Base-by-base conservation (phyloP, 176 grass and related monocot species). In the Tillandsia leiboldiana region DNA sequence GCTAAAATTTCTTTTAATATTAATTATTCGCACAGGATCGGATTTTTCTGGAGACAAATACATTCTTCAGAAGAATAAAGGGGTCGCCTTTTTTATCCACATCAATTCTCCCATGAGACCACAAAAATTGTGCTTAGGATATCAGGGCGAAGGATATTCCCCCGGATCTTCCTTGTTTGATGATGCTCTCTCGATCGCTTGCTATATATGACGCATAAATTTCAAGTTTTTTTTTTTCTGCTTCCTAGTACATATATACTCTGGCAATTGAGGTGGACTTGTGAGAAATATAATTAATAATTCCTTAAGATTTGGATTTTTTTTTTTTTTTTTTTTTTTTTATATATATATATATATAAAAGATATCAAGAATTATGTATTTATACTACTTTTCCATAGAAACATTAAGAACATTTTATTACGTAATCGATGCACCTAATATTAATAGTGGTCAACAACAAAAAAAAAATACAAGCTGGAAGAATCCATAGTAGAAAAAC, bases 101-200 rank as follows among this genome's bases (percentile, higher is more conserved):
- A 15, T 61, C 56, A 61, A 61, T 20, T 20, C n/a, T 18, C 22
- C 8, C 56, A 61, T 61, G 56, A 61, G 56, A 23, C 56, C 56
- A 61, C 56, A 9, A 23, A 61, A 61, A 9, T n/a, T 61, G 2
- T 61, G 56, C 56, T 61, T 61, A 4, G 10, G 56, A 61, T 61
- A 10, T 61, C 56, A 23, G 22, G 56, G 56, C 9, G 56, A 61
- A 71, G 80, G 27, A 87, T 80, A 80, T 79, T 83, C 85, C 14
- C 18, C 57, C 47, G 85, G 76, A 87, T 80, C 68, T 83, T 72
- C 68, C 53, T 50, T 72, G 51, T 69, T 20, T n/a, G 62, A 1
- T 24, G 63, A n/a, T n/a, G n/a, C 58, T 53, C 63, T 73, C 75
- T 71, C 82, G n/a, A n/a, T 20, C 20, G 11, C 11, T 65, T 68